These are phyloP conservation scores for Euphrasia arctica DNA, from an alignment of 305 asterid species.

Conservation along the genomic window DNA sequence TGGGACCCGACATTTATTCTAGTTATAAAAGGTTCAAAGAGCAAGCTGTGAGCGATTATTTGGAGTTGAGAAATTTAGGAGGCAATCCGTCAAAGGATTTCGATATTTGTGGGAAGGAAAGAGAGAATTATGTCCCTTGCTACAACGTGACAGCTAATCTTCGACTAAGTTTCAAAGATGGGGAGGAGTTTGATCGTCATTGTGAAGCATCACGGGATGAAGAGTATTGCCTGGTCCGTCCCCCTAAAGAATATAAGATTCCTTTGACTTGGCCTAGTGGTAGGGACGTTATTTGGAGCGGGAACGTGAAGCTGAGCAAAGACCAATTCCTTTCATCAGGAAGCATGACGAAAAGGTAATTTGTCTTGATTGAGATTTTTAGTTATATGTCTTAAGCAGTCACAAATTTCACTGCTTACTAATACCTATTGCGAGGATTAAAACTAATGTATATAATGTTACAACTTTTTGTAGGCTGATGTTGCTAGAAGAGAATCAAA, in stretches of 20 bases:
- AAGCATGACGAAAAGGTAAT: slow-evolving; percentile 93
- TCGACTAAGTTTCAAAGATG: slow-evolving; percentile 73
- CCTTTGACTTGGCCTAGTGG: slow-evolving; percentile 97
- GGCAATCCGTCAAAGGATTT: slow-evolving; percentile 51
- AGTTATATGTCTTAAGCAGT: slow-evolving; percentile 18
- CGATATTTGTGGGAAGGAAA: slow-evolving; percentile 84
- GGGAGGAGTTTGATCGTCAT: slow-evolving; percentile 91
- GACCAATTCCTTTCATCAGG: slow-evolving; percentile 99
- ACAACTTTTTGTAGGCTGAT: slow-evolving; percentile 57
- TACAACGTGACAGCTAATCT: slow-evolving; percentile 82
- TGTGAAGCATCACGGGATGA: slow-evolving; percentile 65
- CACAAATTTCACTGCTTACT: slow-evolving; percentile 11
- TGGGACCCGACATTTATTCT: slow-evolving; percentile 47
- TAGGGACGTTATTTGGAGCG: slow-evolving; percentile 93
- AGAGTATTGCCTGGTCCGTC: slow-evolving; percentile 81
- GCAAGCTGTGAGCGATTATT: slow-evolving; percentile 67
- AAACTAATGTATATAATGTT: slow-evolving; percentile 22
- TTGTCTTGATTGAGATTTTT: slow-evolving; percentile 22
- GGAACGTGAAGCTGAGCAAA: slow-evolving; percentile 90
- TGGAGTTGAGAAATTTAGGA: slow-evolving; percentile 64
- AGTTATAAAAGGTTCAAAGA: slow-evolving; percentile 73
- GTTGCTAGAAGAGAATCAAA: slow-evolving; percentile 97
- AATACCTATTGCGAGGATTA: slow-evolving; percentile 11
- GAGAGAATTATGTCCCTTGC: slow-evolving; percentile 89
- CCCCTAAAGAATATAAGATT: slow-evolving; percentile 89